Base-by-base conservation (phyloP, 257 asterid species). In the Galeopsis tetrahit region DNA sequence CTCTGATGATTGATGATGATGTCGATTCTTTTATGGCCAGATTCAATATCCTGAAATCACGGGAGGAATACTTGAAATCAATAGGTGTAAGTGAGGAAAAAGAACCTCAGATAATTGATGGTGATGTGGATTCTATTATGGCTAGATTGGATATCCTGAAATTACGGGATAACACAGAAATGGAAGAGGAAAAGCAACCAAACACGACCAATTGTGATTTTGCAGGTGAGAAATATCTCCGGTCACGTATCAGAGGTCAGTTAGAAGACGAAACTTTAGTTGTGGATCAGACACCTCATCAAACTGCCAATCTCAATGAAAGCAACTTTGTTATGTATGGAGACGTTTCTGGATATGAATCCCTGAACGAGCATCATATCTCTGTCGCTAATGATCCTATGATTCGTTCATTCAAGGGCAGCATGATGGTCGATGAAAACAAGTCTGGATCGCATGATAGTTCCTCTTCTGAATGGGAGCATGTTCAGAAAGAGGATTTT, bases 391-490 rank as follows among this genome's bases (percentile, higher is more conserved):
- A 81, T 72, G 86, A 80, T 77, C 83, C 80, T 3, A 63, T 53
- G 46, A 66, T 70, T 40, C 82, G 63, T 49, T 66, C 84, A 5
- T 55, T 66, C n/a, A 49, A 55, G 60, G 70, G 66, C 43, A 61
- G 66, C 63, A 77, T 63, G 76, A 77, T 17, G 67, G 72, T 66
- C 40, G 67, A 57, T 72, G 83, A 63, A 13, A 49, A 39, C 69
- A 78, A 77, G 38, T 11, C 78, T 1, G 86, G 87, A 58, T 81
- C 81, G 80, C 82, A 49, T 57, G 94, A 81, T 61, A 80, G 84
- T 67, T 76, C 86, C 64, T 84, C 96, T 9, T 91, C 96, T 0
- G 98, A 91, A 43, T 94, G 98, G 98, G 98, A 94, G 69, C 97
- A 94, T 79, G 90, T 94, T 0, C 64, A 75, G 70, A 88, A 84